Percentiles rank a stretch among this genome's conserved stretches.
Conservation (phyloP, 148 eudicot genomes). For the Selenicereus undatus region DNA sequence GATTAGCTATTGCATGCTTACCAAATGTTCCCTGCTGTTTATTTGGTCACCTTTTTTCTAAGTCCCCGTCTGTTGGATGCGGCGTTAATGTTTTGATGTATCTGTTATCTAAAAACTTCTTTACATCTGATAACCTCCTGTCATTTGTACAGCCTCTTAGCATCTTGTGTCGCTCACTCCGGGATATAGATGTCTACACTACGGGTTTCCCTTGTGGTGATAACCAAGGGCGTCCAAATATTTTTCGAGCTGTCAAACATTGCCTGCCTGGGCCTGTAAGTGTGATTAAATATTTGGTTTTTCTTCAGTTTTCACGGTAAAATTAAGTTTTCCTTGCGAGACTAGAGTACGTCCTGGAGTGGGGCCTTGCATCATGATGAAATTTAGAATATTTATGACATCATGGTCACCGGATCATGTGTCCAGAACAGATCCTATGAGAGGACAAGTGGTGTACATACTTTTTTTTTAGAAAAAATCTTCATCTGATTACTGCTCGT, state of each 20-base stretch:
- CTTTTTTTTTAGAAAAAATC: background rate
- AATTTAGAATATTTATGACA: background rate
- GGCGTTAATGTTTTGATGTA: background rate
- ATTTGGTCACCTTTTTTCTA: background rate
- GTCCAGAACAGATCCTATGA: background rate
- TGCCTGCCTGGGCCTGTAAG: conserved; percentile 95
- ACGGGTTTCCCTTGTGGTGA: conserved; percentile 84
- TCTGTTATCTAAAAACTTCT: background rate
- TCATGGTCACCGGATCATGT: background rate
- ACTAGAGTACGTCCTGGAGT: background rate
- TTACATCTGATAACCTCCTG: conserved; percentile 20
- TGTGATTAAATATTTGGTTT: background rate
- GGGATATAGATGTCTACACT: conserved; percentile 76
- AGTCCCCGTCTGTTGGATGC: conserved; percentile 2
- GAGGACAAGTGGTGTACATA: background rate
- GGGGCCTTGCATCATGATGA: background rate
- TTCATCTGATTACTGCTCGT: background rate
- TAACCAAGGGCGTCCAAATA: conserved; percentile 55
- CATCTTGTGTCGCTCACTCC: conserved; percentile 74
- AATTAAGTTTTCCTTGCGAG: background rate
- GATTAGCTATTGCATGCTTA: conserved; percentile 14
- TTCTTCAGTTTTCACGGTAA: background rate
- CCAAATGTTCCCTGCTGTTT: conserved; percentile 3
- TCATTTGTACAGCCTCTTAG: conserved; percentile 74
- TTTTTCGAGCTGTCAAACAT: conserved; percentile 76